Evolutionary conservation across 805 yeast genomes (phyloP).

Genomic region (Ogataea methanolica): DNA sequence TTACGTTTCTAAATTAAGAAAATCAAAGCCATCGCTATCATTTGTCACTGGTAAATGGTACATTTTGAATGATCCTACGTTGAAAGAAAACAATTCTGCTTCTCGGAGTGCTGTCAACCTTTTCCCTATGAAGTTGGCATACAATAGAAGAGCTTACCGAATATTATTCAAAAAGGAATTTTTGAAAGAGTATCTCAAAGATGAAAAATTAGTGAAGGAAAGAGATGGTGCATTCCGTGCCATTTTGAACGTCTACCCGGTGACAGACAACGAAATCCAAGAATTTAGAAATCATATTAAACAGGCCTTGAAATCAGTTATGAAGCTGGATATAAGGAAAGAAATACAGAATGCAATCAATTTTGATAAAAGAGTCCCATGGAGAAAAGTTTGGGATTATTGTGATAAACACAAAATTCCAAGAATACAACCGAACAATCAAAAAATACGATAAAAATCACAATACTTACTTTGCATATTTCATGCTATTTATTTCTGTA

Average conservation of each 20-base stretch:
- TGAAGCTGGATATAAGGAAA: conserved; percentile 1
- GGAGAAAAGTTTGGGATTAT: conserved; percentile 13
- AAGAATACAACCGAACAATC: background rate
- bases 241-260: conserved; percentile 8
- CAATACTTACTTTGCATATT: background rate
- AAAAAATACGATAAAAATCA: too few relatives aligned
- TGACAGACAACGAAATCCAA: conserved; percentile 7
- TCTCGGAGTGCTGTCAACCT: conserved; percentile 2
- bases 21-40: conserved; percentile 28
- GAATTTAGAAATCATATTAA: conserved; percentile 11
- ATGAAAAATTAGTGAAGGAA: background rate
- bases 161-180: conserved; percentile 17
- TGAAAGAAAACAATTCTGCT: conserved; percentile 2
- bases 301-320: conserved; percentile 15
- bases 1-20: conserved; percentile 24
- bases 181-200: conserved; percentile 11
- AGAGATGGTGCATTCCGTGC: conserved; percentile 27
- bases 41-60: conserved; percentile 5
- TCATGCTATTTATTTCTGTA: too few relatives aligned
- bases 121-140: conserved; percentile 23
- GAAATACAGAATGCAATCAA: conserved; percentile 5
- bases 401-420: conserved; percentile 7
- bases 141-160: conserved; percentile 18
- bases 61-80: conserved; percentile 21
- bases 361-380: conserved; percentile 12